Conservation (phyloP, 2,329 filamentous ascomycete genomes). For the Botrytis paeoniae region DNA sequence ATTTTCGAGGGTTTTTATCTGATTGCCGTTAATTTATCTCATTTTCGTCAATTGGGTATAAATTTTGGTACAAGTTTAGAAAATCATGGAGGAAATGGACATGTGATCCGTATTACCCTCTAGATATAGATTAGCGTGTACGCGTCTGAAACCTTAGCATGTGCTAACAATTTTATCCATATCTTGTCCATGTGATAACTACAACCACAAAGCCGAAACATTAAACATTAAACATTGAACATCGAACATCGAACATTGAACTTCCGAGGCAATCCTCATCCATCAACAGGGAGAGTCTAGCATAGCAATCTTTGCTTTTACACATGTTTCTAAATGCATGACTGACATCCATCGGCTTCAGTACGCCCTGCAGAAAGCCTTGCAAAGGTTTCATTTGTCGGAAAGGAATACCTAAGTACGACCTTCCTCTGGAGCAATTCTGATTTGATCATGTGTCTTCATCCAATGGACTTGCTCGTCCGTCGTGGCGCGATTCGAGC, state of each 20-base stretch:
- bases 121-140: neutral
- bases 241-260: neutral
- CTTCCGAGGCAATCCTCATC: neutral
- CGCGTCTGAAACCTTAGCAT: neutral
- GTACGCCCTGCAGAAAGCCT: neutral
- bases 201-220: neutral
- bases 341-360: neutral
- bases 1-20: constrained; percentile 50
- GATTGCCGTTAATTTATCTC: neutral
- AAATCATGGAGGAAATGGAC: neutral
- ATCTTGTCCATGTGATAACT: neutral
- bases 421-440: neutral
- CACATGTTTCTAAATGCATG: neutral
- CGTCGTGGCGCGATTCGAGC: neutral
- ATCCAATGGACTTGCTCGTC: neutral
- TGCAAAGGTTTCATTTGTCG: neutral
- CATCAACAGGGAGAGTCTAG: neutral
- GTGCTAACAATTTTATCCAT: neutral
- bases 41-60: neutral
- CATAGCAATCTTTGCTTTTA: neutral
- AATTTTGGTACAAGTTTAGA: neutral
- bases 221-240: neutral
- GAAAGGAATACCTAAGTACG: neutral
- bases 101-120: neutral
- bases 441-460: too few relatives aligned